Evolutionary conservation across 495 filamentous ascomycete species (phyloP).

Genomic region (Penicillium cinerascens): DNA sequence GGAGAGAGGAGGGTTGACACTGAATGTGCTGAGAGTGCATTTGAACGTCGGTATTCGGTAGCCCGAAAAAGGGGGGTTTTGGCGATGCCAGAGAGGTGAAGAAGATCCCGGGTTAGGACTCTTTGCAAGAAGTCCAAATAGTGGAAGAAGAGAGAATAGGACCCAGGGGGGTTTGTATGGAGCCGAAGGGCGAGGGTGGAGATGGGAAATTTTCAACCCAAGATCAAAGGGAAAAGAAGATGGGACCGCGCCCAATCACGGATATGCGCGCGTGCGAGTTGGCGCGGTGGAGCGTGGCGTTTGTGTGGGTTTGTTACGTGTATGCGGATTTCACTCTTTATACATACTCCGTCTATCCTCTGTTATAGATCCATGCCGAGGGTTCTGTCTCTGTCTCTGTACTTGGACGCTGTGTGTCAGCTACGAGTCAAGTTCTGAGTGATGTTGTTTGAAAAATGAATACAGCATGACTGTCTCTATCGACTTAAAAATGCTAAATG

Average conservation of each 20-base stretch:
- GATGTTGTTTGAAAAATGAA: neutral
- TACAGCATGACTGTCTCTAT: neutral
- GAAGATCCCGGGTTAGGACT: neutral
- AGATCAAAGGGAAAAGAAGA: slow-evolving; percentile 15
- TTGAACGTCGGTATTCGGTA: slow-evolving; percentile 42
- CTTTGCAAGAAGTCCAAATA: neutral
- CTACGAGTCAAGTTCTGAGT: neutral
- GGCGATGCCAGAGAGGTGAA: neutral
- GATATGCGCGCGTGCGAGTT: slow-evolving; percentile 12
- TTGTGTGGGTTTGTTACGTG: slow-evolving; percentile 8
- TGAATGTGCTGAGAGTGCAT: slow-evolving; percentile 45
- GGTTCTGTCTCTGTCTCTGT: neutral
- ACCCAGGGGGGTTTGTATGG: slow-evolving; percentile 6
- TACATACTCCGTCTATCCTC: slow-evolving; percentile 5
- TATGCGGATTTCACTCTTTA: slow-evolving; percentile 6
- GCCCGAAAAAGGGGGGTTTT: slow-evolving; percentile 18
- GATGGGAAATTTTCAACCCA: slow-evolving; percentile 23
- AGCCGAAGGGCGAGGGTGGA: slow-evolving; percentile 12
- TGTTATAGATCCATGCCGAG: neutral
- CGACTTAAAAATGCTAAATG: neutral
- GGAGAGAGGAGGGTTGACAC: slow-evolving; percentile 43
- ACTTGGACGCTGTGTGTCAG: no score
- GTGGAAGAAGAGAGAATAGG: neutral
- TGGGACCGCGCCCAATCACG: slow-evolving; percentile 10
- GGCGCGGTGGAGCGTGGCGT: slow-evolving; percentile 16